Base-by-base conservation (phyloP, 1,284 basidiomycete species). In the Ustilago nuda region DNA sequence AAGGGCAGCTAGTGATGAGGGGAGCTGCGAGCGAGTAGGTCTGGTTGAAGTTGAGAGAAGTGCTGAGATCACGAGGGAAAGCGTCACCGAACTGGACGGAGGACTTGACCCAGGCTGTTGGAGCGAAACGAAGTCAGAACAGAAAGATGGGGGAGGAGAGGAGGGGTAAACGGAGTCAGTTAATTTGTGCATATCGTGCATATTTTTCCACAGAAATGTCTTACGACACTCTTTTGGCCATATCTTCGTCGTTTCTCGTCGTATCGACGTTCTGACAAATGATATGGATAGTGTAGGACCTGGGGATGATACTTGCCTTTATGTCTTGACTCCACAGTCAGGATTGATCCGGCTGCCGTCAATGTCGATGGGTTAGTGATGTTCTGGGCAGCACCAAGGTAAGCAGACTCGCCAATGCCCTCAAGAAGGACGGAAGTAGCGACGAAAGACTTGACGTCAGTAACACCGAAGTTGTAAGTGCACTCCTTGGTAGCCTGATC, bases 391-490 rank as follows among this genome's bases (percentile, higher is more conserved):
- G 89, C 88, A 19, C 91, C 91, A 61, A 88, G 87, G 82, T 91
- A 91, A 4, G 89, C 90, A 15, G 86, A 85, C 30, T 80, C 87
- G 13, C 87, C 88, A 53, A 91, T 88, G 30, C 87, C 89, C 83
- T 92, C 91, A n/a, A 92, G 83, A 9, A 89, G 87, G 72, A 87
- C 87, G 27, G 90, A 88, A 37, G 89, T 85, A 13, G 88, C 87
- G 39, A 89, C 86, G 84, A 92, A 92, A 2, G 87, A 61, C 57
- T 83, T 79, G 66, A 66, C 60, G 37, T 76, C 80, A 39, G 74
- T 80, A 37, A 81, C 56, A 27, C 89, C 88, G 85, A 92, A 91
- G 60, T 83, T 85, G 84, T 92, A 92, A 1, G 86, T 86, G 88
- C 91, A 92, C 11, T 88, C 87, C 81, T 88, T 75, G 17, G 88